phyloP scores from a whole-genome alignment of 2,329 filamentous ascomycete genomes.

The Celoporthe dispersa region DNA sequence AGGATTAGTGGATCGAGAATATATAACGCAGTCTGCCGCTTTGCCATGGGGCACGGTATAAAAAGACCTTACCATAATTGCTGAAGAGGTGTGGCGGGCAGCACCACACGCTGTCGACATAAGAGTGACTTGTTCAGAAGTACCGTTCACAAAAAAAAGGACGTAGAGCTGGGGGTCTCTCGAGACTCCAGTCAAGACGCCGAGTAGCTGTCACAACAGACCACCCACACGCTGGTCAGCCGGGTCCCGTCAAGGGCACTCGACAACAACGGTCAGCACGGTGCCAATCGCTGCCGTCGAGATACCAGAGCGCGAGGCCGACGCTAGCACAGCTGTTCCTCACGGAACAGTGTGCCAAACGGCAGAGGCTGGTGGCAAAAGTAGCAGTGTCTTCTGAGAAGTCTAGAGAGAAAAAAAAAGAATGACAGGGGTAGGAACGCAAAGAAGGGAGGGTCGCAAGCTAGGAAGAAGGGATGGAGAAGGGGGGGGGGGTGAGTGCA shows the following conservation, averaged over 20 bases:
- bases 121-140: slow-evolving; percentile 30
- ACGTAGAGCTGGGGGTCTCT: slow-evolving; percentile 21
- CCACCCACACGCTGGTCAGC: slow-evolving; percentile 21
- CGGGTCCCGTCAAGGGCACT: slow-evolving; percentile 21
- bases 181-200: slow-evolving; percentile 22
- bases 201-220: slow-evolving; percentile 22
- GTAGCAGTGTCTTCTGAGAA: slow-evolving; percentile 14
- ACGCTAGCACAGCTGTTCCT: slow-evolving; percentile 20
- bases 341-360: slow-evolving; percentile 24
- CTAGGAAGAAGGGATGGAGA: neutral
- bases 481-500: slow-evolving; percentile 20
- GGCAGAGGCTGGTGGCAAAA: slow-evolving; percentile 16
- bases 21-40: slow-evolving; percentile 52
- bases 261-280: slow-evolving; percentile 30
- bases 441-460: slow-evolving; percentile 12
- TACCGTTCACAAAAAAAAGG: slow-evolving; percentile 24
- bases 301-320: slow-evolving; percentile 17
- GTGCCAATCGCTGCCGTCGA: slow-evolving; percentile 15
- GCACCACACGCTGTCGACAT: slow-evolving; percentile 39
- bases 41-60: slow-evolving; percentile 41
- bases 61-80: slow-evolving; percentile 54
- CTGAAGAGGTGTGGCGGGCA: slow-evolving; percentile 46
- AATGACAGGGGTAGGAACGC: slow-evolving; percentile 12
- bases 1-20: slow-evolving; percentile 41
- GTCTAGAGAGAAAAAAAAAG: neutral